Percentiles rank a stretch among this genome's conserved stretches.
phyloP scores from a whole-genome alignment of 257 asterid species.

The Dorcoceras hygrometricum region DNA sequence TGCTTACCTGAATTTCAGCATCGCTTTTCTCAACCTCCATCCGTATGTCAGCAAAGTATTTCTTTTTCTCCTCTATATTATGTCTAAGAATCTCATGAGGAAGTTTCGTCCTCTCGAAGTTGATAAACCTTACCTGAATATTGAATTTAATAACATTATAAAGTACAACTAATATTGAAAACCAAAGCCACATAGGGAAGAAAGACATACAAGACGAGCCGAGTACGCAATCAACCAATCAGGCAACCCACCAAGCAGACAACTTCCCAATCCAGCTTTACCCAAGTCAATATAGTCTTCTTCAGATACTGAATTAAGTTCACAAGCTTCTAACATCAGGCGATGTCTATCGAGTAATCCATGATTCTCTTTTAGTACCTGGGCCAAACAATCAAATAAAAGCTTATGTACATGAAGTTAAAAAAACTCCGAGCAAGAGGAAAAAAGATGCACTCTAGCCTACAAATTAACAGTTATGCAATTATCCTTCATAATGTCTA shows the following conservation, averaged over 20 bases:
- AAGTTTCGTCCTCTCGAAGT: slow-evolving; percentile 90
- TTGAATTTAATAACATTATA: slow-evolving; percentile 24
- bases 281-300: slow-evolving; percentile 91
- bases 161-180: slow-evolving; percentile 5
- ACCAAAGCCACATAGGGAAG: slow-evolving; percentile 17
- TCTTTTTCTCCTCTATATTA: slow-evolving; percentile 88
- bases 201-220: slow-evolving; percentile 73
- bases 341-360: slow-evolving; percentile 84
- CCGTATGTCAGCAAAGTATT: slow-evolving; percentile 72
- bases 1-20: slow-evolving; percentile 89
- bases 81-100: slow-evolving; percentile 82
- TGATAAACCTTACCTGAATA: slow-evolving; percentile 88
- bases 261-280: slow-evolving; percentile 97
- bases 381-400: slow-evolving; percentile 26
- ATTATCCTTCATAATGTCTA: neutral
- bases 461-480: neutral
- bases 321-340: slow-evolving; percentile 91
- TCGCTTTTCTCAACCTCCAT: slow-evolving; percentile 87
- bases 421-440: slow-evolving; percentile 8
- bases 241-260: slow-evolving; percentile 96
- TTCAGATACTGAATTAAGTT: slow-evolving; percentile 83
- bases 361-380: slow-evolving; percentile 87
- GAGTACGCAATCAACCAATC: slow-evolving; percentile 94
- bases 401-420: slow-evolving; percentile 9
- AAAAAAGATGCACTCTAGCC: neutral